Evolutionary conservation across 1,284 basidiomycete species (phyloP).

Genomic region (Ustilago loliicola): DNA sequence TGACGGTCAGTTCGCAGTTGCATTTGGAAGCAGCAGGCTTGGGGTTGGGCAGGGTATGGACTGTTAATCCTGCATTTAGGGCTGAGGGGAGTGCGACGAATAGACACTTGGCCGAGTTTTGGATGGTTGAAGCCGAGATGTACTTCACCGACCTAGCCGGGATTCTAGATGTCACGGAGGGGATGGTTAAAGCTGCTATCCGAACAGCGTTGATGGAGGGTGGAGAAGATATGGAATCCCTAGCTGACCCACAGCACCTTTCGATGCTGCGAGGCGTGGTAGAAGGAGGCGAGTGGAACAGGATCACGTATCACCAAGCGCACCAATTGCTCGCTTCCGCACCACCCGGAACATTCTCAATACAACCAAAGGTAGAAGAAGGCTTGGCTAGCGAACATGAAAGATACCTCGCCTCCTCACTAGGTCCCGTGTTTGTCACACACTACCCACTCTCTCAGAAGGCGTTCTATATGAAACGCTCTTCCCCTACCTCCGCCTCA

Average conservation of each 20-base stretch:
- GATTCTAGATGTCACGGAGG: slow-evolving; percentile 55
- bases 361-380: slow-evolving; percentile 78
- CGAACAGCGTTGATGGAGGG: slow-evolving; percentile 16
- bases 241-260: slow-evolving; percentile 17
- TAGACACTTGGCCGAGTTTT: slow-evolving; percentile 96
- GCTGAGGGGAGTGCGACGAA: slow-evolving; percentile 89
- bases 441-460: slow-evolving; percentile 87
- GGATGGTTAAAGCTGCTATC: slow-evolving; percentile 43
- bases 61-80: slow-evolving; percentile 90
- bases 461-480: slow-evolving; percentile 92
- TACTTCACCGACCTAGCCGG: slow-evolving; percentile 46
- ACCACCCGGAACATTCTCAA: slow-evolving; percentile 17
- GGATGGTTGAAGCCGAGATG: slow-evolving; percentile 92
- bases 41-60: slow-evolving; percentile 86
- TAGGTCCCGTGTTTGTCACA: slow-evolving; percentile 87
- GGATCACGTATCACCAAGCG: slow-evolving; percentile 85
- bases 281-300: slow-evolving; percentile 75
- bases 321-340: slow-evolving; percentile 74
- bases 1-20: slow-evolving; percentile 94
- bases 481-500: not conserved
- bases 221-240: slow-evolving; percentile 44
- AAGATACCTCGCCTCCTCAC: slow-evolving; percentile 82
- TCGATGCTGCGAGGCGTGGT: not conserved
- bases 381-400: slow-evolving; percentile 90
- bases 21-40: slow-evolving; percentile 87